These are phyloP conservation scores for Alternaria sp. DNA, from an alignment of 2,329 filamentous ascomycete genomes.

Conservation along the genomic window DNA sequence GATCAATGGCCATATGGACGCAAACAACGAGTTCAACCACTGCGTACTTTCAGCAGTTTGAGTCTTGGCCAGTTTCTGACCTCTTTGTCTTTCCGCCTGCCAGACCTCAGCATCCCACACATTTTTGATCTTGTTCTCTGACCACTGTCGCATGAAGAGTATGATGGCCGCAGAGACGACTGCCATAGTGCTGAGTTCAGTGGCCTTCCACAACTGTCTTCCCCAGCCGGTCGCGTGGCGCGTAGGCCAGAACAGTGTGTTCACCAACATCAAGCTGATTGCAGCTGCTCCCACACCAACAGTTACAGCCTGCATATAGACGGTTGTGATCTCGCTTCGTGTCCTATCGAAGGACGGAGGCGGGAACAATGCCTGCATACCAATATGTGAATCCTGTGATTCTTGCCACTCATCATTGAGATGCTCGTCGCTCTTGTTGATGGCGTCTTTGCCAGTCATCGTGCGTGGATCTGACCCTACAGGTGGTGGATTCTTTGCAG, in stretches of 20 bases:
- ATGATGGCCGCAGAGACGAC: conserved; percentile 47
- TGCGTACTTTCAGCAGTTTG: conserved; percentile 70
- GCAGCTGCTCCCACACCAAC: conserved; percentile 49
- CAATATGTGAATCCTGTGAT: conserved; percentile 53
- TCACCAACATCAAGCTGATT: conserved; percentile 47
- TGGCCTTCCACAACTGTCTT: conserved; percentile 38
- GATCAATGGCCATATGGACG: conserved; percentile 76
- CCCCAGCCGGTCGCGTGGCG: conserved; percentile 42
- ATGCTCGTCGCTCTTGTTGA: conserved; percentile 56
- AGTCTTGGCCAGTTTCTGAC: conserved; percentile 57
- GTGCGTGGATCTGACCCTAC: conserved; percentile 53
- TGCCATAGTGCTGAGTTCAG: conserved; percentile 42
- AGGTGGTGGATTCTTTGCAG: conserved; percentile 57
- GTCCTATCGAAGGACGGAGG: conserved; percentile 61
- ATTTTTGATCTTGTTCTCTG: conserved; percentile 67
- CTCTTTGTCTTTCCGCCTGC: conserved; percentile 68
- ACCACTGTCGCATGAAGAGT: conserved; percentile 65
- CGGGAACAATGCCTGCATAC: conserved; percentile 63
- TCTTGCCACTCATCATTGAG: conserved; percentile 56
- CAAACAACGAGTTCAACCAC: conserved; percentile 76
- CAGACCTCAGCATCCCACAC: conserved; percentile 76
- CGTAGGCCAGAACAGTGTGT: conserved; percentile 48
- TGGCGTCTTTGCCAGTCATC: conserved; percentile 56
- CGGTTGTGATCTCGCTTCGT: conserved; percentile 54
- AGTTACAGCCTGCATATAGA: conserved; percentile 58